Conservation (phyloP, 169 alveolate species). For the Plasmodium inui region DNA sequence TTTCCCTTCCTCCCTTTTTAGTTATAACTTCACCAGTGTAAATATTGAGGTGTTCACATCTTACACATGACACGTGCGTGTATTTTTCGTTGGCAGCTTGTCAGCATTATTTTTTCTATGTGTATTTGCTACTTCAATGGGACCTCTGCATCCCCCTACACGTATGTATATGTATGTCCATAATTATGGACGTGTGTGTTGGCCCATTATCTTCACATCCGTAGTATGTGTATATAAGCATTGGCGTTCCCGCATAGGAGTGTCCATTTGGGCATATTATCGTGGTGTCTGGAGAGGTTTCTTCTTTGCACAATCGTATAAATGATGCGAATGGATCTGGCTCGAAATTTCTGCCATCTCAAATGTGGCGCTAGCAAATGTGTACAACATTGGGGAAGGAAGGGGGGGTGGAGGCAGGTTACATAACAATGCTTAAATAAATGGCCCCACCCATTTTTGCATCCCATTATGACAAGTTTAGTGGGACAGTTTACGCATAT, state of each 20-base stretch:
- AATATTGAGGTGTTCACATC: neutral
- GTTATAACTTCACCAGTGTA: neutral
- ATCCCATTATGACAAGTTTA: neutral
- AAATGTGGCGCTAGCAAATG: neutral
- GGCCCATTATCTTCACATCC: neutral
- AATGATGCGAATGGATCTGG: neutral
- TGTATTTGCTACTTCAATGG: neutral
- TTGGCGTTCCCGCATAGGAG: neutral
- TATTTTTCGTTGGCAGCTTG: neutral
- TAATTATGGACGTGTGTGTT: neutral
- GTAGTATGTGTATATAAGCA: neutral
- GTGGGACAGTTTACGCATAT: neutral
- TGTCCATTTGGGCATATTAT: neutral
- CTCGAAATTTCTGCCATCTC: neutral
- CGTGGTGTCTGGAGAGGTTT: neutral
- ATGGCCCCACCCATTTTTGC: neutral
- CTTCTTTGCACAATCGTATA: neutral
- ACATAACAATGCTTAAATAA: neutral
- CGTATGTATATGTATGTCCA: neutral
- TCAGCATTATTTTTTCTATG: neutral
- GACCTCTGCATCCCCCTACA: neutral
- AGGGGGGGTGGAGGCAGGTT: neutral
- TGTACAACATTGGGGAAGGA: neutral
- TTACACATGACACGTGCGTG: neutral
- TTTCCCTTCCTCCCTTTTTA: neutral